Percentiles rank a stretch among this genome's conserved stretches.
Evolutionary conservation across 2,329 filamentous ascomycete species (phyloP).

Genomic region (Stemphylium lycopersici): DNA sequence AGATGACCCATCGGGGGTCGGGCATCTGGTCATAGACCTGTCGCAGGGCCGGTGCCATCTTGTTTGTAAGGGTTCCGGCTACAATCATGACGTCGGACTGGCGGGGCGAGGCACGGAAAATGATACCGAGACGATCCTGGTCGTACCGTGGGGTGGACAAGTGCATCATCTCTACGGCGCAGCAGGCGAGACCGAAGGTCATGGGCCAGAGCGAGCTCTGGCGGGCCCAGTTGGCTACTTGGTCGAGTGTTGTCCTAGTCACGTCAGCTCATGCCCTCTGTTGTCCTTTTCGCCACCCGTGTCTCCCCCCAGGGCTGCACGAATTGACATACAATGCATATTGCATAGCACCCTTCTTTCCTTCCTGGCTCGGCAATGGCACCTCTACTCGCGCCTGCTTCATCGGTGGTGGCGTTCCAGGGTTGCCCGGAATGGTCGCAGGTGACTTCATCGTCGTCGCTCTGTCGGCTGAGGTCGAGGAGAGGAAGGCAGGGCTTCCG

Average conservation of each 20-base stretch:
- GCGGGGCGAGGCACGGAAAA: constrained; percentile 87
- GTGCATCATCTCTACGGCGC: constrained; percentile 94
- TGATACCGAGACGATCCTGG: constrained; percentile 87
- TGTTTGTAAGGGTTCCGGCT: constrained; percentile 90
- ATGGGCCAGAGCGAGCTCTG: constrained; percentile 91
- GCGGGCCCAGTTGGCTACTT: constrained; percentile 84
- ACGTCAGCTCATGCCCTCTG: constrained; percentile 22
- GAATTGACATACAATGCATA: constrained; percentile 74
- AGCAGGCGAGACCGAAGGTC: constrained; percentile 89
- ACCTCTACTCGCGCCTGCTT: constrained; percentile 71
- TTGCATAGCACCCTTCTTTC: constrained; percentile 80
- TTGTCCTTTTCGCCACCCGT: neutral
- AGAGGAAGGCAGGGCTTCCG: constrained; percentile 66
- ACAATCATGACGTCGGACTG: constrained; percentile 97
- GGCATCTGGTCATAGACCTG: constrained; percentile 97
- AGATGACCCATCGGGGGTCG: constrained; percentile 84
- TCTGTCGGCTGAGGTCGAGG: constrained; percentile 68
- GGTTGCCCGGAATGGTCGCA: constrained; percentile 60
- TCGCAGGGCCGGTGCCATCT: constrained; percentile 90
- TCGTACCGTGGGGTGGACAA: constrained; percentile 90
- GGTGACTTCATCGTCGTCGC: constrained; percentile 63
- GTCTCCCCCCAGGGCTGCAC: neutral
- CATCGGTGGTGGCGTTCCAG: constrained; percentile 58
- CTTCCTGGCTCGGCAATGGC: constrained; percentile 76
- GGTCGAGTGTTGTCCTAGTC: constrained; percentile 76